These are phyloP conservation scores for Eucalyptus cladocalyx DNA, from an alignment of 345 rosid species.

Conservation along the genomic window DNA sequence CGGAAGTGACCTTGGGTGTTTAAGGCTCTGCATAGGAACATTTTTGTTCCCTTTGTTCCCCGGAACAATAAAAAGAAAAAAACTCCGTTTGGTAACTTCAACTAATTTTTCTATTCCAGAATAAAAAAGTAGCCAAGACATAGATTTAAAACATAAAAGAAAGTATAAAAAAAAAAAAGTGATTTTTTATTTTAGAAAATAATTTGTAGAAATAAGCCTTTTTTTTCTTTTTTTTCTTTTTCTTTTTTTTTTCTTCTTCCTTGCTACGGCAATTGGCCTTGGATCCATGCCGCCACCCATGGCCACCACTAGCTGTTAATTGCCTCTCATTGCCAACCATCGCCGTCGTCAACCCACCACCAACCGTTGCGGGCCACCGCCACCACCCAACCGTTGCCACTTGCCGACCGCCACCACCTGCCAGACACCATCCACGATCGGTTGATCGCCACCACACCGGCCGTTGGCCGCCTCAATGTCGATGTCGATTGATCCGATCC, in stretches of 20 bases:
- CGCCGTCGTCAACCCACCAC: accelerated
- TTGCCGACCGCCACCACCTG: accelerated
- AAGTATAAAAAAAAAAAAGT: too few relatives aligned
- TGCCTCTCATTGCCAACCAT: accelerated
- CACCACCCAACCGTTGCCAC: too few relatives aligned
- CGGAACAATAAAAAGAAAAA: accelerated
- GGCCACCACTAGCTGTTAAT: accelerated
- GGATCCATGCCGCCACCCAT: accelerated
- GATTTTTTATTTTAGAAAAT: accelerated
- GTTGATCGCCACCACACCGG: accelerated
- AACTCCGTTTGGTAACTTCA: accelerated
- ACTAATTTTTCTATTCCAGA: too few relatives aligned
- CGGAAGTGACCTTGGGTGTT: background rate
- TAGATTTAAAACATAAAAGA: accelerated
- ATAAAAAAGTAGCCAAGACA: too few relatives aligned
- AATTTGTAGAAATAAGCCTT: too few relatives aligned
- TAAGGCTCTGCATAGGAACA: too few relatives aligned
- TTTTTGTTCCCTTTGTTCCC: accelerated
- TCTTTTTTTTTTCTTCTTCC: too few relatives aligned
- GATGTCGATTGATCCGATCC: accelerated
- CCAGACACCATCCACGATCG: accelerated
- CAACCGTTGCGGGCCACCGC: accelerated
- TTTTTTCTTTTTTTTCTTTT: too few relatives aligned
- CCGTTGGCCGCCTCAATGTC: accelerated
- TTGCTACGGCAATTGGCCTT: accelerated